These are phyloP conservation scores for Dictyostelium firmibasis DNA, from an alignment of 78 protist species.

Conservation along the genomic window DNA sequence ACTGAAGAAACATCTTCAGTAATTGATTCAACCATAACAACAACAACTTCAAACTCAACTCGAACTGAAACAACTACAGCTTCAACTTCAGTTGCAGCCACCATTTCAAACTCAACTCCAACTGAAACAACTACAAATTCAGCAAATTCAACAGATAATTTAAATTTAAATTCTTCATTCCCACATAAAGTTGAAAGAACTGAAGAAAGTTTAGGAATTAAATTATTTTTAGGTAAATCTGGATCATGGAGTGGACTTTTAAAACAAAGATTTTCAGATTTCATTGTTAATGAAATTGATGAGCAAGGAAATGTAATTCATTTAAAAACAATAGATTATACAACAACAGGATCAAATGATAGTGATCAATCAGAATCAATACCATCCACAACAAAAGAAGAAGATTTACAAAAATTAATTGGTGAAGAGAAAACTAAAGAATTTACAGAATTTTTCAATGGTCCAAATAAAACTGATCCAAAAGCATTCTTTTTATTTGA, in stretches of 20 bases:
- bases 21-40: background rate
- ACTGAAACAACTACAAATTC: background rate
- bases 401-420: constrained; percentile 19
- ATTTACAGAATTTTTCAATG: constrained; percentile 23
- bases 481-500: constrained; percentile 30
- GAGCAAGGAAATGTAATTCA: constrained; percentile 39
- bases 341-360: background rate
- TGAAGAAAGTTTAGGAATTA: constrained; percentile 50
- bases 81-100: background rate
- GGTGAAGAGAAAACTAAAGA: constrained; percentile 35
- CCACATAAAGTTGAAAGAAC: constrained; percentile 14
- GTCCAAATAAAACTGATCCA: constrained; percentile 11
- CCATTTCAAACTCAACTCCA: background rate
- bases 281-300: constrained; percentile 82
- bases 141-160: background rate
- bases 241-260: constrained; percentile 65
- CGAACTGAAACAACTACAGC: background rate
- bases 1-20: background rate
- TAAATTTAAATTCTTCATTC: background rate
- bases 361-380: background rate
- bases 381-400: background rate
- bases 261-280: constrained; percentile 74
- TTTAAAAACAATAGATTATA: background rate
- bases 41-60: too few relatives aligned
- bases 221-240: constrained; percentile 26